These are phyloP conservation scores for Chrysanthemum lavandulifolium DNA, from an alignment of 129 eudicot species.

Conservation along the genomic window DNA sequence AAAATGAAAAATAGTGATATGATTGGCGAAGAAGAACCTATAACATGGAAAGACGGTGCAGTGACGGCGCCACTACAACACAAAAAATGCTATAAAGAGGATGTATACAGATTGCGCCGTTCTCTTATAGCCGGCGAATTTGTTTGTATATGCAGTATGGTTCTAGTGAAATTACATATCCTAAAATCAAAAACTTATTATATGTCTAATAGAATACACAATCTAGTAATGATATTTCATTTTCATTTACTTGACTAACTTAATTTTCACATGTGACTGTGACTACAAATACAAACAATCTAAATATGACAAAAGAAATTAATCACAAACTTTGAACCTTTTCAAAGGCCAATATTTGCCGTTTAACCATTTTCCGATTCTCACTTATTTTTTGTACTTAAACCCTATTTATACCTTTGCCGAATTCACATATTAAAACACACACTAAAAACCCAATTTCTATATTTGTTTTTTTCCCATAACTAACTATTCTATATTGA, in stretches of 20 bases:
- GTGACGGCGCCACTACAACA: too few species aligned
- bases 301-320: slow-evolving; percentile 13
- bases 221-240: not conserved
- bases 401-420: slow-evolving; percentile 27
- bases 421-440: slow-evolving; percentile 19
- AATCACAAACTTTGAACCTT: slow-evolving; percentile 17
- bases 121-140: too few species aligned
- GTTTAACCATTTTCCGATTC: slow-evolving; percentile 39
- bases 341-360: slow-evolving; percentile 36
- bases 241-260: not conserved
- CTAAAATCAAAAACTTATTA: too few species aligned
- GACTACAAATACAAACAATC: slow-evolving; percentile 11
- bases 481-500: slow-evolving; percentile 20
- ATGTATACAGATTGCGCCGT: too few species aligned
- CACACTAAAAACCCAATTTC: slow-evolving; percentile 6
- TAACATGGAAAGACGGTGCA: too few species aligned
- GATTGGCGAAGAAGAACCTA: too few species aligned
- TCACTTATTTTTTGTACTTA: slow-evolving; percentile 16
- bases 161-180: too few species aligned
- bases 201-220: too few species aligned
- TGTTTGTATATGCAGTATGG: too few species aligned
- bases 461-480: slow-evolving; percentile 1
- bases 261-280: slow-evolving; percentile 18
- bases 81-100: too few species aligned
- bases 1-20: too few species aligned